A percentile compares a stretch with the other conserved stretches of the same genome.
Conservation (phyloP, 108 stramenopile species). For the Cyclotella distinguenda region DNA sequence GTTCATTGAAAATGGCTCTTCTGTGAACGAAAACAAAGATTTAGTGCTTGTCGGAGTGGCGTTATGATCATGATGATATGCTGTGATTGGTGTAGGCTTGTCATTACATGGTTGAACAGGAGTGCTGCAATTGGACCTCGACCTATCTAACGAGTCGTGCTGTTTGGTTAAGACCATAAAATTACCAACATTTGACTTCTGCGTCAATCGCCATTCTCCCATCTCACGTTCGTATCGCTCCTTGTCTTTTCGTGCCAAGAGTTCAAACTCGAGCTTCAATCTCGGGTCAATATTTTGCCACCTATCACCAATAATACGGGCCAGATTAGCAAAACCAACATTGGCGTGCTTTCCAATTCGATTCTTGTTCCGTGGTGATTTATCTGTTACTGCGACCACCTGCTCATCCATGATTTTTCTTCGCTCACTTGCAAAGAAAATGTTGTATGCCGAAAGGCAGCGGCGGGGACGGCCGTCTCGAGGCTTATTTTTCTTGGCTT, state of each 20-base stretch:
- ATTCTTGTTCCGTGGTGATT: no score
- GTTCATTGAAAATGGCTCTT: no score
- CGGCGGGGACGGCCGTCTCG: background rate
- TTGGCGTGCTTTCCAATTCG: background rate
- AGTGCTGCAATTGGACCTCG: no score
- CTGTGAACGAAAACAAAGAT: no score
- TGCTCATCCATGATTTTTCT: background rate
- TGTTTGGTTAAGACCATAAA: background rate
- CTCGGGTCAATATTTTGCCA: background rate
- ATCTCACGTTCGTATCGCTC: background rate
- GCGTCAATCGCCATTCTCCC: background rate
- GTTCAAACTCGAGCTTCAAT: background rate
- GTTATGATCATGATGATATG: no score
- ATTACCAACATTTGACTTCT: background rate
- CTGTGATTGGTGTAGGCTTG: no score
- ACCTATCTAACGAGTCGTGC: no score
- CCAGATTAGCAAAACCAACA: slow-evolving; percentile 2
- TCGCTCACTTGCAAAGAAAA: background rate
- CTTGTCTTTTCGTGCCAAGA: background rate
- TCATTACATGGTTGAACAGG: no score
- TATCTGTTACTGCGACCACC: no score
- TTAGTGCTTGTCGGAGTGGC: no score
- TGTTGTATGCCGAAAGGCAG: background rate
- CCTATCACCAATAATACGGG: background rate
- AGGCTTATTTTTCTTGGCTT: background rate